A percentile compares a stretch with the other conserved stretches of the same genome.
Evolutionary conservation across 495 filamentous ascomycete genomes (phyloP).

Genomic region (Hypoxylon intermedium): DNA sequence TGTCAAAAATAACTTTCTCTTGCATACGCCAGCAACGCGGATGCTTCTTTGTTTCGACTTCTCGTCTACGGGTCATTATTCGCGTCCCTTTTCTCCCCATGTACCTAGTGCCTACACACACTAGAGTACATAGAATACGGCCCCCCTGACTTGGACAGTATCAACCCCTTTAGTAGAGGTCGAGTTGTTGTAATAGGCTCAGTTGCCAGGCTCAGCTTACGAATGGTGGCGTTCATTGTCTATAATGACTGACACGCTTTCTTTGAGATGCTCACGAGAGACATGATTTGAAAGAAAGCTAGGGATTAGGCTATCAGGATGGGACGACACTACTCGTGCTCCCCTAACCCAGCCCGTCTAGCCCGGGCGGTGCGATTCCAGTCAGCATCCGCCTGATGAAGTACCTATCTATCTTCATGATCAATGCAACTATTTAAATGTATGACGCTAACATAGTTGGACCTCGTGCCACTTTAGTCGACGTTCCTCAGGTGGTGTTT

Average conservation of each 20-base stretch:
- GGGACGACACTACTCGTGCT: neutral
- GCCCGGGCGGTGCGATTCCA: neutral
- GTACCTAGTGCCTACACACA: too few relatives aligned
- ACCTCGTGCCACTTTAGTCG: too few relatives aligned
- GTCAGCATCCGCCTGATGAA: conserved; percentile 8
- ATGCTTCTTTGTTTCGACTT: neutral
- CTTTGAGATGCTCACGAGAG: neutral
- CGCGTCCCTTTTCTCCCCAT: neutral
- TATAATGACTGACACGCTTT: neutral
- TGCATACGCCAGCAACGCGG: neutral
- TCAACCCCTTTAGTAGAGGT: too few relatives aligned
- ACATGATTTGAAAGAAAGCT: neutral
- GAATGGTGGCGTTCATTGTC: neutral
- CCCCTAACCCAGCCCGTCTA: conserved; percentile 12
- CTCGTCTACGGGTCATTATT: neutral
- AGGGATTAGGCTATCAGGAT: neutral
- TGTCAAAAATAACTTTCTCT: neutral
- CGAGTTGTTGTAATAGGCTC: neutral
- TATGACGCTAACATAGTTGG: conserved; percentile 31
- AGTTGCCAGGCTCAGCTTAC: neutral
- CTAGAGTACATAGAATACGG: neutral
- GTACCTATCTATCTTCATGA: neutral
- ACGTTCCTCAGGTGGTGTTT: too few relatives aligned
- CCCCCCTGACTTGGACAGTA: too few relatives aligned
- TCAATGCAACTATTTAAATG: conserved; percentile 11